Conservation (phyloP, 176 grass and related monocot genomes). For the Rhynchospora pubera region DNA sequence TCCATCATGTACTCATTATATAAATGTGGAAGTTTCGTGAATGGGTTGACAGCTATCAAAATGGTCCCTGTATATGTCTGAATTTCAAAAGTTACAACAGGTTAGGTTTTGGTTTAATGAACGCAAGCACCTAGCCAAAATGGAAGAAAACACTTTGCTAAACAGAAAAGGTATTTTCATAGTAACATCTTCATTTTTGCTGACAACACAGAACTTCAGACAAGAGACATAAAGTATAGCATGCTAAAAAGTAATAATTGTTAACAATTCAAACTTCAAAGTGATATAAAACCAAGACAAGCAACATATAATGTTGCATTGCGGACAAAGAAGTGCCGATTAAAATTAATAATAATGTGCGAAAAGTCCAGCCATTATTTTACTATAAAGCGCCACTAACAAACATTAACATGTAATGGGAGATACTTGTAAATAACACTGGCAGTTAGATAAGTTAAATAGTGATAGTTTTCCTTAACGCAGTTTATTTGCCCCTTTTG, state of each 20-base stretch:
- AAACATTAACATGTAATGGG: too few relatives aligned
- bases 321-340: background rate
- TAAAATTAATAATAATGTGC: background rate
- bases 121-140: background rate
- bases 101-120: background rate
- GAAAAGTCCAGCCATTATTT: too few relatives aligned
- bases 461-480: background rate
- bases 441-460: background rate
- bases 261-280: background rate
- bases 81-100: conserved; percentile 23
- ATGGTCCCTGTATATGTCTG: conserved; percentile 98
- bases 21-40: conserved; percentile 88
- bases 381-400: too few relatives aligned
- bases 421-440: background rate
- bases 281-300: background rate
- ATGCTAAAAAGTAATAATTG: background rate
- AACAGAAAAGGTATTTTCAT: background rate
- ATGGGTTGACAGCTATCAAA: conserved; percentile 97
- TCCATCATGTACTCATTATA: conserved; percentile 99
- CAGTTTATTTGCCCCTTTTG: background rate
- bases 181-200: background rate
- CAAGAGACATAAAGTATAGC: background rate
- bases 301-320: background rate
- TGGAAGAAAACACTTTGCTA: background rate
- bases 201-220: background rate